A percentile compares a stretch with the other conserved stretches of the same genome.
phyloP scores from a whole-genome alignment of 176 grass and related monocot species.

The Oryza rufipogon region DNA sequence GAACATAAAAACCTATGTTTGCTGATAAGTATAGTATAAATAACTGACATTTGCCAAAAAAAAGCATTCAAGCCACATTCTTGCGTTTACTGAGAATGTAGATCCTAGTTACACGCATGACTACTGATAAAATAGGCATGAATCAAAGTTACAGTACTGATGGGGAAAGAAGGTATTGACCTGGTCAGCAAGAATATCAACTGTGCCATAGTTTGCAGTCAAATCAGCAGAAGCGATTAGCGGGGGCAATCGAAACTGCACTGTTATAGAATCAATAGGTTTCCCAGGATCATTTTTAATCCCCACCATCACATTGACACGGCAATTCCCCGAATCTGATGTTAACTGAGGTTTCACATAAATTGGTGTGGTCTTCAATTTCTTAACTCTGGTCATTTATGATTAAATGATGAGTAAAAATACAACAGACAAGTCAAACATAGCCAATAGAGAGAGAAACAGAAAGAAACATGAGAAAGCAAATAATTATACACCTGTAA shows the following conservation, averaged over 20 bases:
- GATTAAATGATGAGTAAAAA: constrained; percentile 29
- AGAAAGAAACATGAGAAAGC: constrained; percentile 2
- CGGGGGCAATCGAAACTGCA: constrained; percentile 79
- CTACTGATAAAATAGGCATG: not conserved
- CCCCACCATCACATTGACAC: constrained; percentile 80
- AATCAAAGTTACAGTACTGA: not conserved
- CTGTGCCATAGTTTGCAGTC: constrained; percentile 85
- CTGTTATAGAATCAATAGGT: constrained; percentile 86
- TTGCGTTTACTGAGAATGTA: not conserved
- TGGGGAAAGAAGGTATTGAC: constrained; percentile 44
- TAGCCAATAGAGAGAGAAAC: not conserved
- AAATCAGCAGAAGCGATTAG: constrained; percentile 89
- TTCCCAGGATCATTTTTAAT: constrained; percentile 93
- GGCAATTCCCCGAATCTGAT: constrained; percentile 86
- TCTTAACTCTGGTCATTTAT: constrained; percentile 66
- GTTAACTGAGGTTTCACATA: constrained; percentile 93
- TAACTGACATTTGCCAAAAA: not conserved
- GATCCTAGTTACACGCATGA: not conserved
- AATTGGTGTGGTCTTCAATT: constrained; percentile 78
- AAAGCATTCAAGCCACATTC: not conserved
- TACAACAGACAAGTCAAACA: not conserved
- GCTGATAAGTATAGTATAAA: not conserved
- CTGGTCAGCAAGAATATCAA: constrained; percentile 84
- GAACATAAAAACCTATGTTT: not conserved
- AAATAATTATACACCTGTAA: constrained; percentile 65